These are phyloP conservation scores for Exobasidium rhododendri DNA, from an alignment of 1,284 basidiomycete species.

Conservation along the genomic window DNA sequence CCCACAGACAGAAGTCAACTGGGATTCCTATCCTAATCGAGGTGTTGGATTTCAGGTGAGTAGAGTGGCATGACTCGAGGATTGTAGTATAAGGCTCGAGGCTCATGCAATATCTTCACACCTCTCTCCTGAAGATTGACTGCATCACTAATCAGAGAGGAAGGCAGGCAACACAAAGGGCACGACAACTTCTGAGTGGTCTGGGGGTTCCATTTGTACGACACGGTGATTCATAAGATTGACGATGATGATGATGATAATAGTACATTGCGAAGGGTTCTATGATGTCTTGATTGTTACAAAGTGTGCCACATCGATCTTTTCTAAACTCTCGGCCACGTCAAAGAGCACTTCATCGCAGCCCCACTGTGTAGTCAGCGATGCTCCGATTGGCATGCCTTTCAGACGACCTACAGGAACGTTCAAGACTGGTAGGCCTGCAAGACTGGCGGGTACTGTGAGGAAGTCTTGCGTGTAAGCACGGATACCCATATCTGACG, in stretches of 20 bases:
- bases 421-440: constrained; percentile 77
- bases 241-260: not conserved
- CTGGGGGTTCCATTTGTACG: constrained; percentile 51
- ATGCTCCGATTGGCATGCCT: constrained; percentile 78
- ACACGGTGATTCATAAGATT: constrained; percentile 30
- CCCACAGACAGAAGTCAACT: constrained; percentile 61
- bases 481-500: not conserved
- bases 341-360: constrained; percentile 66
- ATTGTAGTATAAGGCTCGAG: not conserved
- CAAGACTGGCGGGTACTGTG: constrained; percentile 85
- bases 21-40: constrained; percentile 50
- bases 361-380: constrained; percentile 87
- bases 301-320: not conserved
- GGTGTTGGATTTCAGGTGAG: constrained; percentile 46
- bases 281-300: not conserved
- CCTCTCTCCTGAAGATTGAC: constrained; percentile 35
- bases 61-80: not conserved
- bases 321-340: constrained; percentile 58
- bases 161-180: constrained; percentile 45
- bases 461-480: constrained; percentile 84
- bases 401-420: constrained; percentile 63
- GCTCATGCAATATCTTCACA: not conserved
- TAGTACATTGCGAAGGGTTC: not conserved
- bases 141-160: constrained; percentile 52
- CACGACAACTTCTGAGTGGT: constrained; percentile 44